Evolutionary conservation across 371 early-diverging fungal genomes (phyloP), one percentile per base, ranked within the genome.

Genomic region (Mucor saturninus): DNA sequence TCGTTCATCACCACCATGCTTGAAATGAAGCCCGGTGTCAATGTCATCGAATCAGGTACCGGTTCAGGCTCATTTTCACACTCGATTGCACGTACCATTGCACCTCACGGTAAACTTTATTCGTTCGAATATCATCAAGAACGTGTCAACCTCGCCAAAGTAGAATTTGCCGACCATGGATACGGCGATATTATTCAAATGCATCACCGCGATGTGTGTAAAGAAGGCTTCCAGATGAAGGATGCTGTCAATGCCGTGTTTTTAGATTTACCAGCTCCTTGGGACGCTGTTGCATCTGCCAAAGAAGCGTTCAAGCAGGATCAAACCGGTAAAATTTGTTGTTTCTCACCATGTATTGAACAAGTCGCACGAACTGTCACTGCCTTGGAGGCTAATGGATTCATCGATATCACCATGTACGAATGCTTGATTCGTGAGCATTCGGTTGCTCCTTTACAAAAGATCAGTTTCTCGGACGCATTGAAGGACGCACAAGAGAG

Each of bases 41-140:
- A 84, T 26, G 90, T 98, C 61, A 85, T 97, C 40, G 98, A 98
- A 75, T 90, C 93, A n/a, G 93, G 97, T 21, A 98, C 98, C 10
- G 98, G 98, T 28, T 91, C 92, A 42, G 98, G 96, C 6, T 97
- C 97, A 28, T 96, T 98, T 61, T 94, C 97, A 5, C 98, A 98
- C 68, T 92, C 95, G 3, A 85, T 97, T 42, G 93, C 91, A 4
- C 86, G 98, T 29, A 89, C 94, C 0, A 81, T 97, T 56, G 93
- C 90, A 4, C 94, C 95, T 0, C 82, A 79, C 0, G 98, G 98
- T 6, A 90, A 90, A 60, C 68, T 98, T 32, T 95, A 91, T 75
- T 91, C 96, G 5, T 98, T 95, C 64, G 98, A 98, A 77, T 98
- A 91, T 76, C 96, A 96, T 75, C 85, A 89, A 69, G 86, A 90